These are phyloP conservation scores for Lantana camara DNA, from an alignment of 257 asterid genomes.

Conservation along the genomic window DNA sequence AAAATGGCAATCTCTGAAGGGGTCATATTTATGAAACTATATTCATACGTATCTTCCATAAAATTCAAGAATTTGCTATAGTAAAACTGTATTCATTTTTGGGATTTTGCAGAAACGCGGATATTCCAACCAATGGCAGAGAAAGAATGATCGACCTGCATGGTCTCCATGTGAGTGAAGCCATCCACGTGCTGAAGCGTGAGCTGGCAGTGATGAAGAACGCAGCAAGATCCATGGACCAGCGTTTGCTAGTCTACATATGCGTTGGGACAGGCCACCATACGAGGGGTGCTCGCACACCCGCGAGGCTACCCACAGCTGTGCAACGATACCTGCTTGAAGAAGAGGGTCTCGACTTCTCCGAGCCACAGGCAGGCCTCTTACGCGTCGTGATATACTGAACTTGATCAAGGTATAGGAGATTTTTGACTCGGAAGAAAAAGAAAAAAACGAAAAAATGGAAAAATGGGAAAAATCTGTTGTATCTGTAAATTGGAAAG, in stretches of 20 bases:
- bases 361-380: slow-evolving; percentile 96
- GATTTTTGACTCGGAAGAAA: slow-evolving; percentile 37
- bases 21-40: no score
- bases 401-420: slow-evolving; percentile 44
- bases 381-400: slow-evolving; percentile 72
- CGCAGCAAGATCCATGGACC: slow-evolving; percentile 82
- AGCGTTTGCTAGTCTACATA: slow-evolving; percentile 74
- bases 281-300: slow-evolving; percentile 88
- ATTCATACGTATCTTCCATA: no score
- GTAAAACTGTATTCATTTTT: background rate
- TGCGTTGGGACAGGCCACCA: slow-evolving; percentile 98
- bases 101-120: slow-evolving; percentile 63
- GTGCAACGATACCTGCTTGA: slow-evolving; percentile 92
- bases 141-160: slow-evolving; percentile 94
- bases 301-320: slow-evolving; percentile 86
- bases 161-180: slow-evolving; percentile 95
- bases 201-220: slow-evolving; percentile 78
- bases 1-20: no score
- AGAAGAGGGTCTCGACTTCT: slow-evolving; percentile 84
- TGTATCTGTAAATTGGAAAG: slow-evolving; percentile 63
- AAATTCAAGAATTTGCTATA: no score
- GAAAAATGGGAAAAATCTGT: slow-evolving; percentile 26
- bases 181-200: slow-evolving; percentile 85
- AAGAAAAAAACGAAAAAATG: slow-evolving; percentile 9
- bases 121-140: slow-evolving; percentile 60